phyloP scores from a whole-genome alignment of 2,329 filamentous ascomycete genomes.

The Whalleya microplaca region DNA sequence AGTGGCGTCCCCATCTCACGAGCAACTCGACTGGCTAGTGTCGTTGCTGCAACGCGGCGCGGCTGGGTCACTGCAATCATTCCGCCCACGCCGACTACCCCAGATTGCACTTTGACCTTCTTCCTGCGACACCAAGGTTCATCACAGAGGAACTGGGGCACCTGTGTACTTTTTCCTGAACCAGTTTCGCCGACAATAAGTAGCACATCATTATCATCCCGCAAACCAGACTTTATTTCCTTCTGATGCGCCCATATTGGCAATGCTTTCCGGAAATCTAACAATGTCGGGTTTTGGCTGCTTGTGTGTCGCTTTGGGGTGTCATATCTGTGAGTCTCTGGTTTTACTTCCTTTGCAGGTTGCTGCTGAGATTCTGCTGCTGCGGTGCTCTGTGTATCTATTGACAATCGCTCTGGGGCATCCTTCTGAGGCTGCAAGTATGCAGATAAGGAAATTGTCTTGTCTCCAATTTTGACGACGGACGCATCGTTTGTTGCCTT shows the following conservation, averaged over 20 bases:
- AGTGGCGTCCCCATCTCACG: constrained; percentile 69
- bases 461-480: constrained; percentile 51
- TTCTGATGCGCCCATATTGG: constrained; percentile 79
- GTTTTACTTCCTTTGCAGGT: background rate
- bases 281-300: constrained; percentile 29
- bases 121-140: constrained; percentile 78
- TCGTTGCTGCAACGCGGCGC: constrained; percentile 89
- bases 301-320: constrained; percentile 6
- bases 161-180: constrained; percentile 95
- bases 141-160: constrained; percentile 82
- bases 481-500: constrained; percentile 34
- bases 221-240: constrained; percentile 68
- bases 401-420: constrained; percentile 27
- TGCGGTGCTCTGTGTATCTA: constrained; percentile 4
- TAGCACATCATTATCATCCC: constrained; percentile 69
- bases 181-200: constrained; percentile 92
- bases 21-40: constrained; percentile 84
- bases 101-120: constrained; percentile 51
- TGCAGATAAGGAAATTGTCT: constrained; percentile 52
- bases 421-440: constrained; percentile 48
- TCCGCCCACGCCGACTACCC: constrained; percentile 65
- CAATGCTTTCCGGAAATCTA: constrained; percentile 63
- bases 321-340: constrained; percentile 1
- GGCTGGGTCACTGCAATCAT: constrained; percentile 95
- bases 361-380: constrained; percentile 6